Evolutionary conservation across 1,139 yeast species (phyloP), one percentile per base, ranked within the genome.

Genomic region (Spencermartinsiella ligniputridi): DNA sequence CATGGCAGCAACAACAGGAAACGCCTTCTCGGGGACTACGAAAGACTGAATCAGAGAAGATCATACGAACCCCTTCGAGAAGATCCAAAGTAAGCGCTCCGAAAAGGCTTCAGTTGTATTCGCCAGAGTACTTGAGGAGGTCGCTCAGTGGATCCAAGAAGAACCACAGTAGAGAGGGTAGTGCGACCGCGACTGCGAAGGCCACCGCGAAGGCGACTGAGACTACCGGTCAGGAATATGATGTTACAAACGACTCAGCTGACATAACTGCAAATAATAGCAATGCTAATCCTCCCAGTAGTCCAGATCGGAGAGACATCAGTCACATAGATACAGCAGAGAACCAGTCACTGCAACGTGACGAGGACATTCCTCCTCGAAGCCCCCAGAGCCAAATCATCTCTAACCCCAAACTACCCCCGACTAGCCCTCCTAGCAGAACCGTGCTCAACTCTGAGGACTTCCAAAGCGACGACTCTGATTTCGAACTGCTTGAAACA

Each of bases 101-200:
- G 32, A 38, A 40, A 12, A 39, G 39, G 11, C 33, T 44, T 12
- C 45, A 48, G 37, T 49, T 52, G 30, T 51, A 49, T 38, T 52
- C 56, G 11, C 56, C 56, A n/a, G 54, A 49, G 13, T 50, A 45
- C 25, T 37, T 52, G 36, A 48, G 41, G 19, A 21, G 54, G 27
- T 42, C 52, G 8, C 43, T 50, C 16, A 20, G 29, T 16, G 24
- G 34, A 13, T 39, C 24, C 24, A n/a, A 5, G 12, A 22, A 11
- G 4, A 37, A 5, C 13, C 6, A 16, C 6, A 16, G n/a, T 9
- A 19, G n/a, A 15, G 20, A n/a, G 16, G 19, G 15, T 36, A 5
- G 12, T n/a, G 39, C 35, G 15, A n/a, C 12, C 9, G 5, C 32
- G 12, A 37, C 8, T 27, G 20, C 35, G 9, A 11, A 9, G 22